Evolutionary conservation across 2,329 filamentous ascomycete genomes (phyloP).

Genomic region (Cercospora sp.): DNA sequence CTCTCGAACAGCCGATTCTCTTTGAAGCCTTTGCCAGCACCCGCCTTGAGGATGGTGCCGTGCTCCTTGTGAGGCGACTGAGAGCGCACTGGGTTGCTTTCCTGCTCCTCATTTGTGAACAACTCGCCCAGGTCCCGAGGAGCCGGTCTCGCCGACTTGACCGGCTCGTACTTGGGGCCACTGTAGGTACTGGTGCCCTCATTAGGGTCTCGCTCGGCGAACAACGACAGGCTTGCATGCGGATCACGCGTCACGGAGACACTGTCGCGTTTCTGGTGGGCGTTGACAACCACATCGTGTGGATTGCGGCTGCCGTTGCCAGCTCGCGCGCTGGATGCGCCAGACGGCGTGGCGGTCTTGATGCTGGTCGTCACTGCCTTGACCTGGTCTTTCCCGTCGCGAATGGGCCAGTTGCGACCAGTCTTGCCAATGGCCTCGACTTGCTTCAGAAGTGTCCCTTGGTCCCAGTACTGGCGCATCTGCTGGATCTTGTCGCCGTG

Average conservation of each 20-base stretch:
- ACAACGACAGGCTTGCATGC: constrained; percentile 71
- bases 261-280: constrained; percentile 36
- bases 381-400: constrained; percentile 80
- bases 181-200: constrained; percentile 52
- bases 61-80: constrained; percentile 40
- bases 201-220: constrained; percentile 66
- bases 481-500: constrained; percentile 76
- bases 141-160: constrained; percentile 69
- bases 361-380: constrained; percentile 53
- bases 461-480: constrained; percentile 92
- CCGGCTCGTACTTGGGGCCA: constrained; percentile 58
- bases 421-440: constrained; percentile 89
- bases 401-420: constrained; percentile 92
- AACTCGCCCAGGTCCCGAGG: constrained; percentile 71
- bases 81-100: constrained; percentile 31
- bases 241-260: constrained; percentile 46
- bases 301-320: constrained; percentile 20
- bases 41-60: constrained; percentile 48
- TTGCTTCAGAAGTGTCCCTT: constrained; percentile 87
- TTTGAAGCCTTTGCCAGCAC: constrained; percentile 52
- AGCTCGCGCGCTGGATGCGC: constrained; percentile 26
- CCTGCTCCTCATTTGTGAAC: constrained; percentile 53
- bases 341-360: constrained; percentile 30
- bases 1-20: constrained; percentile 59
- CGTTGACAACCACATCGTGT: constrained; percentile 30